A percentile compares a stretch with the other conserved stretches of the same genome.
phyloP scores from a whole-genome alignment of 257 asterid species.

The Solanum bulbocastanum region DNA sequence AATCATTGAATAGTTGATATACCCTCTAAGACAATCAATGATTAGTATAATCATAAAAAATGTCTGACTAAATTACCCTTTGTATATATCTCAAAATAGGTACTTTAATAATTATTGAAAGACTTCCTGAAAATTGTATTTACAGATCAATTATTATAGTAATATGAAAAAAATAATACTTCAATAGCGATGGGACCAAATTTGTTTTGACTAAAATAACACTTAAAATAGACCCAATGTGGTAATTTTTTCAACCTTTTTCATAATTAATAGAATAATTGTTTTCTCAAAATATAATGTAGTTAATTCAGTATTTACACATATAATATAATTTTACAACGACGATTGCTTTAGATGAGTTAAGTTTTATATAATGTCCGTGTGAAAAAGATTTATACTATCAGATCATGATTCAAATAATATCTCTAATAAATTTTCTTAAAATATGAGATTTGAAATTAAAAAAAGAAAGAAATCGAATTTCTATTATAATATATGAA shows the following conservation, averaged over 20 bases:
- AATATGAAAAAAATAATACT: neutral
- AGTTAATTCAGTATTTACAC: neutral
- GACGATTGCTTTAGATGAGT: neutral
- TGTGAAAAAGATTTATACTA: neutral
- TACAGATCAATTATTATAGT: neutral
- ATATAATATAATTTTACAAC: neutral
- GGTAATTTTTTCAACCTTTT: neutral
- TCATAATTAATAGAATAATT: neutral
- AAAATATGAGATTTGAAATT: no score
- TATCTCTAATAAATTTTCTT: neutral
- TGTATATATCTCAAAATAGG: neutral
- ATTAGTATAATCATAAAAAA: neutral
- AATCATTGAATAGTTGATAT: neutral
- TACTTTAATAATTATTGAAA: neutral
- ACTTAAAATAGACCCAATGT: neutral
- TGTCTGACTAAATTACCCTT: neutral
- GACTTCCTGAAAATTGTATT: neutral
- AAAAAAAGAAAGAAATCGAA: fast-evolving
- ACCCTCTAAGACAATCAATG: neutral
- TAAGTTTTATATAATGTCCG: neutral
- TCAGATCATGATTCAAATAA: neutral
- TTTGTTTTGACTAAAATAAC: neutral
- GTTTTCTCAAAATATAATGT: neutral
- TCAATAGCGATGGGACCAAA: neutral
- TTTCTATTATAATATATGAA: neutral